Evolutionary conservation across 1,284 basidiomycete genomes (phyloP).

Genomic region (Cryptococcus wingfieldii): DNA sequence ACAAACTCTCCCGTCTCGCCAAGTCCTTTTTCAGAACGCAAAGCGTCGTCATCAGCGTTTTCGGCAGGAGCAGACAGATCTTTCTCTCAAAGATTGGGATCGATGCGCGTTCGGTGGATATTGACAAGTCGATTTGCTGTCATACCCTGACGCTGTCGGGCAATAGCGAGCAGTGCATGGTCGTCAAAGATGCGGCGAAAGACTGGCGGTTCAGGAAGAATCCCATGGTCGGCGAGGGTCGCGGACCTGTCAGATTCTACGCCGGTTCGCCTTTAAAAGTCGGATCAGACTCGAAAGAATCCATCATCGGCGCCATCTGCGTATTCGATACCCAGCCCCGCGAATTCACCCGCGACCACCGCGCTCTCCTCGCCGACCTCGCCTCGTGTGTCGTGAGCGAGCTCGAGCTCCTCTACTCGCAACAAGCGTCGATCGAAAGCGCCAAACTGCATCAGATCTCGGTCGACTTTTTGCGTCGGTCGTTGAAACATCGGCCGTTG

Average conservation of each 20-base stretch:
- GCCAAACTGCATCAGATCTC: constrained; percentile 43
- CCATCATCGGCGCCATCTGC: constrained; percentile 39
- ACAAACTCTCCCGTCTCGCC: constrained; percentile 35
- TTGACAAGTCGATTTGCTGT: constrained; percentile 31
- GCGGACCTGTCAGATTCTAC: constrained; percentile 26
- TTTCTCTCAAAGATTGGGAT: constrained; percentile 30
- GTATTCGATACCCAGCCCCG: constrained; percentile 26
- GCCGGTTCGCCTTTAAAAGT: constrained; percentile 37
- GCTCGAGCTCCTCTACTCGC: constrained; percentile 31
- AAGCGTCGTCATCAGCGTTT: constrained; percentile 30
- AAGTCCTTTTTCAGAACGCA: constrained; percentile 27
- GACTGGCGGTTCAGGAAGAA: constrained; percentile 40
- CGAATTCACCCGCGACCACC: constrained; percentile 30
- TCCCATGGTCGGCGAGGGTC: constrained; percentile 20
- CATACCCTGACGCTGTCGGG: constrained; percentile 27
- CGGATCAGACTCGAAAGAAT: constrained; percentile 14
- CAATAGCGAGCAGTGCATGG: constrained; percentile 19
- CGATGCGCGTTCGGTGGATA: constrained; percentile 13
- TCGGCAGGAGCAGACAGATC: constrained; percentile 24
- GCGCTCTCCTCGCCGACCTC: constrained; percentile 32
- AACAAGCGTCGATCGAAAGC: constrained; percentile 29
- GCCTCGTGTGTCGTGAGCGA: constrained; percentile 45
- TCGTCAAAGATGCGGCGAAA: constrained; percentile 25
- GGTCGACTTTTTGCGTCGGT: constrained; percentile 41
- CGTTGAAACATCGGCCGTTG: constrained; percentile 29